Evolutionary conservation across 495 filamentous ascomycete species (phyloP), one percentile per base, ranked within the genome.

Genomic region (Coniosporium apollinis): DNA sequence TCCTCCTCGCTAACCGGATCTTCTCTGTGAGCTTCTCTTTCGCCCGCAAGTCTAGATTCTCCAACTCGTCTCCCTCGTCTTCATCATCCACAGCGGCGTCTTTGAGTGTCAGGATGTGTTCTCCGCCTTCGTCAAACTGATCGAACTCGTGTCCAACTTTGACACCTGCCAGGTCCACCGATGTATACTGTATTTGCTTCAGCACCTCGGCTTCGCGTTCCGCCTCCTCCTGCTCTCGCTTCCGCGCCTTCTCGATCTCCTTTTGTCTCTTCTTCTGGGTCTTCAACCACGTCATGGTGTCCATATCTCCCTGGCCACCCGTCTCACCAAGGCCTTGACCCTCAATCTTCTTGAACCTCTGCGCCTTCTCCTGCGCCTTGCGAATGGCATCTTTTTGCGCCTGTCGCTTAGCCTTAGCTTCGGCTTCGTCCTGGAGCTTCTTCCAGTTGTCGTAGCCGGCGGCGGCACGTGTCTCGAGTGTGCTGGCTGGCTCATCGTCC

Each of bases 21-120:
- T 66, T 76, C 54, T 94, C 79, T 13, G 67, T 62, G 19, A 86
- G 57, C 49, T 67, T 79, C 50, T 94, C 87, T 39, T 69, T 67
- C 46, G 89, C 89, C 22, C 66, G 67, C 40, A 96, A 48, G 4
- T 78, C 65, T n/a, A 79, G 40, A 47, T 86, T 83, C 52, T 96
- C 79, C 19, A 97, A 66, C 55, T 94, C 87, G 49, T 97, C 89
- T 10, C 77, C 86, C 38, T 91, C 86, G 19, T 83, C 83, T 37
- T 91, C 82, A 40, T 83, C 74, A 35, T 81, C 76, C 31, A 97
- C 76, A 3, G 76, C 80, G 0, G 80, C 71, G 54, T 97, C 89
- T 43, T 91, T 94, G 10, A 97, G 65, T 0, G 84, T 93, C 37
- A 97, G 62, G 22, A 97, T 69, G 47, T 92, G 79, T 41, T 85